phyloP scores from a whole-genome alignment of 1,284 basidiomycete species.

The Retiboletus flavoniger region DNA sequence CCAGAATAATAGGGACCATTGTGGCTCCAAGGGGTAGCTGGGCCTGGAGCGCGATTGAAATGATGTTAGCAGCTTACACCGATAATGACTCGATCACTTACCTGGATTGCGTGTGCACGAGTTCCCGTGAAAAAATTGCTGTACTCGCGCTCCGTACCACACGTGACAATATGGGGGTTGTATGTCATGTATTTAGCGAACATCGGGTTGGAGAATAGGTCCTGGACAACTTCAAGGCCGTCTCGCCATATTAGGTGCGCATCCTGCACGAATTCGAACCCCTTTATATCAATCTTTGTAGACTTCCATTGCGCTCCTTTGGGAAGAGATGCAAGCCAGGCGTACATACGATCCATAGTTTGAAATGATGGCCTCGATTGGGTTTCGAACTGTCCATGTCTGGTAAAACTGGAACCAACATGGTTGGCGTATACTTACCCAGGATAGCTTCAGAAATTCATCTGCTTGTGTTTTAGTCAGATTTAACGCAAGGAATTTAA shows the following conservation, averaged over 20 bases:
- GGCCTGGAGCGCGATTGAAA: too few species aligned
- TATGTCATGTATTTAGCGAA: constrained; percentile 9
- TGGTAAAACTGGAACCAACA: not conserved
- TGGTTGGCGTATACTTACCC: not conserved
- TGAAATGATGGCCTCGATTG: not conserved
- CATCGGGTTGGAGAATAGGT: constrained; percentile 5
- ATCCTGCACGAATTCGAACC: not conserved
- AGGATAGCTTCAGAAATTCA: not conserved
- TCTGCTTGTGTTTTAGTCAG: not conserved
- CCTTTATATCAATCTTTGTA: not conserved
- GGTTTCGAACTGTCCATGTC: not conserved
- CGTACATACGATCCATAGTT: not conserved
- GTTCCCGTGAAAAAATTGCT: constrained; percentile 5
- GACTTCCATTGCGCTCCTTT: not conserved
- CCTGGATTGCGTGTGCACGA: not conserved
- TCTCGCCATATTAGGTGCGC: not conserved
- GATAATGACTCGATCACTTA: not conserved
- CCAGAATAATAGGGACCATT: not conserved
- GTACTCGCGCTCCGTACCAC: not conserved
- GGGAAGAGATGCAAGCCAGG: not conserved
- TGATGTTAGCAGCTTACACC: not conserved
- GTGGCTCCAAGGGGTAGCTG: not conserved
- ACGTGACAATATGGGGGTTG: not conserved
- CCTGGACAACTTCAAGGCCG: not conserved
- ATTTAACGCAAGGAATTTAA: not conserved